These are phyloP conservation scores for Limonomyces culmigenus DNA, from an alignment of 1,284 basidiomycete species.

Conservation along the genomic window DNA sequence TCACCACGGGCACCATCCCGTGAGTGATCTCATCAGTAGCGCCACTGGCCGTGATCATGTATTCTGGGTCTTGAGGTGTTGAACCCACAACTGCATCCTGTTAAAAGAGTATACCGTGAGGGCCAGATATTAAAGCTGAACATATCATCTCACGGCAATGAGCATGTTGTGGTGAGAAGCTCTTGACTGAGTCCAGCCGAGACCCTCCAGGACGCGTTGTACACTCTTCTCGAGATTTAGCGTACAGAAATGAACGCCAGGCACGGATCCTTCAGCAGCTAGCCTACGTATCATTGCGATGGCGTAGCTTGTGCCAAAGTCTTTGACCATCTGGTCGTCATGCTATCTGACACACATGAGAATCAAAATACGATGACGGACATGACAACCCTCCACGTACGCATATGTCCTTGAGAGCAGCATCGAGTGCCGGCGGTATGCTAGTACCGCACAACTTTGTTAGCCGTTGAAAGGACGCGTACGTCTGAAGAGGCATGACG, in stretches of 20 bases:
- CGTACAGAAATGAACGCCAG: slow-evolving; percentile 90
- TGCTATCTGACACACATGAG: no score
- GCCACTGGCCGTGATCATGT: slow-evolving; percentile 41
- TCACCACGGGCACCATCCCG: slow-evolving; percentile 22
- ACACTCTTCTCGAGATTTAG: slow-evolving; percentile 97
- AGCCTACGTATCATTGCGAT: slow-evolving; percentile 57
- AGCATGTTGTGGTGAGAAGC: slow-evolving; percentile 39
- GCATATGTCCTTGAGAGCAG: slow-evolving; percentile 63
- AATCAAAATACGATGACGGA: slow-evolving; percentile 1
- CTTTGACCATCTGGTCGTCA: slow-evolving; percentile 84
- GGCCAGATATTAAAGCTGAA: neutral
- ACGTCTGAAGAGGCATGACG: slow-evolving; percentile 97
- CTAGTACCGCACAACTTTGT: slow-evolving; percentile 78
- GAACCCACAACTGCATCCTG: slow-evolving; percentile 6
- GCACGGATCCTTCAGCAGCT: slow-evolving; percentile 40
- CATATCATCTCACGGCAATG: slow-evolving; percentile 35
- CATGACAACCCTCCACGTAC: slow-evolving; percentile 20
- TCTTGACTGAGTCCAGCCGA: slow-evolving; percentile 46
- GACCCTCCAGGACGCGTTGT: slow-evolving; percentile 66
- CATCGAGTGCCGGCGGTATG: slow-evolving; percentile 57
- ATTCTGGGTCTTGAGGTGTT: slow-evolving; percentile 15
- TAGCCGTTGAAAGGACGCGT: slow-evolving; percentile 81
- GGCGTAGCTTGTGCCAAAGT: slow-evolving; percentile 71
- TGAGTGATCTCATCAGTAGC: slow-evolving; percentile 41
- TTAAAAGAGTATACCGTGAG: neutral